Evolutionary conservation across 2,329 filamentous ascomycete species (phyloP).

Genomic region (Coniochaeta sp.): DNA sequence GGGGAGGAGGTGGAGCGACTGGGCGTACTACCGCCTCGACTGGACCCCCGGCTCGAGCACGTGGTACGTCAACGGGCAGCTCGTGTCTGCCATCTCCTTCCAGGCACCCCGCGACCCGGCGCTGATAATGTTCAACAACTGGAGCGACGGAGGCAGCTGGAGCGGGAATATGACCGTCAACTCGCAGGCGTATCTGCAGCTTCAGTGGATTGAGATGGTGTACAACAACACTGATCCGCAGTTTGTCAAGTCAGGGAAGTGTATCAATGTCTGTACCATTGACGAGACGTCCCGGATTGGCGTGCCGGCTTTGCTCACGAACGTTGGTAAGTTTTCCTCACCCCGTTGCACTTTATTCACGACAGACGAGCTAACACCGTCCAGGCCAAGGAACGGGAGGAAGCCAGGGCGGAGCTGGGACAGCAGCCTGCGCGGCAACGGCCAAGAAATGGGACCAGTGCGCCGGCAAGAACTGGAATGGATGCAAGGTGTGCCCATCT

Average conservation of each 20-base stretch:
- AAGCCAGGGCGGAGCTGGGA: conserved; percentile 4
- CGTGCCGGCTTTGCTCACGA: conserved; percentile 25
- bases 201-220: conserved; percentile 45
- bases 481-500: conserved; percentile 24
- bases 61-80: conserved; percentile 41
- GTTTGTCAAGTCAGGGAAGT: conserved; percentile 13
- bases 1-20: conserved; percentile 33
- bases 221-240: conserved; percentile 31
- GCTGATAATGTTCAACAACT: conserved; percentile 42
- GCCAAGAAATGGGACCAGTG: conserved; percentile 29
- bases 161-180: conserved; percentile 37
- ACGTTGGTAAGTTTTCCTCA: not conserved
- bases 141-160: conserved; percentile 46
- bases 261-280: conserved; percentile 29
- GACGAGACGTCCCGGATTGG: conserved; percentile 26
- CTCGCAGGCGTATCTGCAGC: conserved; percentile 36
- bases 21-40: conserved; percentile 44
- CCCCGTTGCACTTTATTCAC: not conserved
- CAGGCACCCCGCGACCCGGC: conserved; percentile 39
- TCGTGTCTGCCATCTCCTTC: conserved; percentile 37
- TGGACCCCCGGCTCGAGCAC: conserved; percentile 38
- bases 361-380: not conserved
- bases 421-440: conserved; percentile 14
- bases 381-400: conserved; percentile 4
- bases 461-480: conserved; percentile 27